phyloP scores from a whole-genome alignment of 768 basidiomycete genomes.

The Jaapia argillacea region DNA sequence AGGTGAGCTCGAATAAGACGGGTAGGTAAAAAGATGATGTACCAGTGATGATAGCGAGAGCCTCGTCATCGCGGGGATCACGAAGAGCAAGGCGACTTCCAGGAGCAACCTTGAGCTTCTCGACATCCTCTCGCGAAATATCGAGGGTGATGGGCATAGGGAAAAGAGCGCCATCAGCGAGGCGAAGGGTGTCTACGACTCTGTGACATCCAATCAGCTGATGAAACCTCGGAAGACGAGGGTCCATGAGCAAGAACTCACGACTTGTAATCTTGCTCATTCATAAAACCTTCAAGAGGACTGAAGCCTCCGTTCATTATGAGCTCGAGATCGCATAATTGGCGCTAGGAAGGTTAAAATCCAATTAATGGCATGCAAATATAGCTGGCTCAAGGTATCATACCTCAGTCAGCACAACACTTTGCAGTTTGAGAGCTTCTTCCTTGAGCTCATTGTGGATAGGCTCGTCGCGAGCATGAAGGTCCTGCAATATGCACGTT shows the following conservation, averaged over 20 bases:
- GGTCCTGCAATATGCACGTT: conserved; percentile 48
- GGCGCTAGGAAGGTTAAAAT: conserved; percentile 47
- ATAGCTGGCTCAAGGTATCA: conserved; percentile 10
- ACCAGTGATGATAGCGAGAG: conserved; percentile 87
- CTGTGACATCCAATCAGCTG: conserved; percentile 27
- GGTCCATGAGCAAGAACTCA: not conserved
- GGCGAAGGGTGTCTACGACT: conserved; percentile 80
- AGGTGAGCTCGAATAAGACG: not conserved
- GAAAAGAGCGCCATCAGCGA: conserved; percentile 81
- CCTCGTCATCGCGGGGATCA: conserved; percentile 88
- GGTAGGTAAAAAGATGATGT: not conserved
- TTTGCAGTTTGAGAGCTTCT: conserved; percentile 62
- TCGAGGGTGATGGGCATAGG: conserved; percentile 95
- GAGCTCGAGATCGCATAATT: conserved; percentile 94
- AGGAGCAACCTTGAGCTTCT: conserved; percentile 49
- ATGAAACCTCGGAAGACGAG: not conserved
- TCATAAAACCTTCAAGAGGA: conserved; percentile 98
- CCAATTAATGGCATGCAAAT: not conserved
- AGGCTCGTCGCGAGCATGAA: conserved; percentile 71
- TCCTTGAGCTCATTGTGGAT: conserved; percentile 60
- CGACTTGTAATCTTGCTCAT: conserved; percentile 70
- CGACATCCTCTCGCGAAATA: conserved; percentile 70
- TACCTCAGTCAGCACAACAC: conserved; percentile 83
- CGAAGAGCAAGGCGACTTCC: conserved; percentile 78
- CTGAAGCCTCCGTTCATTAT: conserved; percentile 97